Percentiles rank a stretch among this genome's conserved stretches.
Evolutionary conservation across 1,139 yeast genomes (phyloP).

Genomic region (Geotrichum restrictum): DNA sequence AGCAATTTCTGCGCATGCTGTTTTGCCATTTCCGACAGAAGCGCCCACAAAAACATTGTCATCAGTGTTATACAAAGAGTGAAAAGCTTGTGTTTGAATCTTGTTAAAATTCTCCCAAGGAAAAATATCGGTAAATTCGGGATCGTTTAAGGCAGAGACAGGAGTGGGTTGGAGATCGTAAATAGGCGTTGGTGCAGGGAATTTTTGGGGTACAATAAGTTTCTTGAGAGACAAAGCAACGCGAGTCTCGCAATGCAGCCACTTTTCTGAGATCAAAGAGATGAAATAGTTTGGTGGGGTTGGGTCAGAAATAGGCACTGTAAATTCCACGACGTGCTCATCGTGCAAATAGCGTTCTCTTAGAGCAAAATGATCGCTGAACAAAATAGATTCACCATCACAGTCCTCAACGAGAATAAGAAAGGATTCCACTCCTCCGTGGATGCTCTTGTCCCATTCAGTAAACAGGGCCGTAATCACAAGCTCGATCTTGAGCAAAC

Average conservation of each 20-base stretch:
- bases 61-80: slow-evolving; percentile 54
- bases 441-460: slow-evolving; percentile 63
- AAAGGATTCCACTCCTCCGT: slow-evolving; percentile 64
- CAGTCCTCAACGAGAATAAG: slow-evolving; percentile 74
- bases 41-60: slow-evolving; percentile 64
- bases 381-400: slow-evolving; percentile 72
- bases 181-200: slow-evolving; percentile 59
- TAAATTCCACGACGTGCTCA: slow-evolving; percentile 60
- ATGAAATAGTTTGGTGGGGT: slow-evolving; percentile 75
- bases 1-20: slow-evolving; percentile 68
- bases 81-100: slow-evolving; percentile 69
- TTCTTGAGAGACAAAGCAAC: slow-evolving; percentile 57
- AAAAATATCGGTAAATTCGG: slow-evolving; percentile 43
- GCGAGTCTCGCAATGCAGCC: slow-evolving; percentile 74
- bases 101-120: slow-evolving; percentile 57
- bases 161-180: slow-evolving; percentile 51
- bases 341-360: slow-evolving; percentile 47
- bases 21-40: slow-evolving; percentile 74
- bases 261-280: slow-evolving; percentile 68
- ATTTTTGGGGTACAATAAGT: slow-evolving; percentile 61
- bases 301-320: slow-evolving; percentile 57
- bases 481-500: slow-evolving; percentile 60
- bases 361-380: slow-evolving; percentile 53
- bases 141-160: slow-evolving; percentile 46
- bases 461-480: slow-evolving; percentile 66